Conservation (phyloP, 768 basidiomycete species). For the Lactifluus subvellereus region DNA sequence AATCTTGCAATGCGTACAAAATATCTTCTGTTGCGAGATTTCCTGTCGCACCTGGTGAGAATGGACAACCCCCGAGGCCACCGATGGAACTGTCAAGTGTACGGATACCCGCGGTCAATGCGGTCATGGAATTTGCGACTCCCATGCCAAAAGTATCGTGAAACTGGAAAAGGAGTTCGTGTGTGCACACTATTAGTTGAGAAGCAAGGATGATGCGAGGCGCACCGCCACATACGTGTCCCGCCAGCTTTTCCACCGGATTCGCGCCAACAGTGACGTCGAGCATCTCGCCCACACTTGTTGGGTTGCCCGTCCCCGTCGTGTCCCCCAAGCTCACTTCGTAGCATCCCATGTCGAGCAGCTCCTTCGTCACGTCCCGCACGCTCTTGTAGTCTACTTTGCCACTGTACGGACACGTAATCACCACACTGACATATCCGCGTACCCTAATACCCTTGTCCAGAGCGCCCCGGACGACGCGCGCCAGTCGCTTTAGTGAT, state of each 20-base stretch:
- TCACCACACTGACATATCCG: conserved; percentile 81
- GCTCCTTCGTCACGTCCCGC: conserved; percentile 58
- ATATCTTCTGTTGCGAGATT: conserved; percentile 94
- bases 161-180: conserved; percentile 43
- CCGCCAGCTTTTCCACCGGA: conserved; percentile 64
- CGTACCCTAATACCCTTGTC: conserved; percentile 62
- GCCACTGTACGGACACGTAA: conserved; percentile 86
- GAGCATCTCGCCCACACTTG: conserved; percentile 59
- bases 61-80: conserved; percentile 93
- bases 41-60: conserved; percentile 92
- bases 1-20: conserved; percentile 71
- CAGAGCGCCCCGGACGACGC: conserved; percentile 57
- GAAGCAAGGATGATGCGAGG: background rate
- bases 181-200: background rate
- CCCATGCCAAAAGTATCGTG: conserved; percentile 89
- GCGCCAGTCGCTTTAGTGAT: conserved; percentile 56
- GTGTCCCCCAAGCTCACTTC: conserved; percentile 92
- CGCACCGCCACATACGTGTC: conserved; percentile 42
- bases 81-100: conserved; percentile 83
- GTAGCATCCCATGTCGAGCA: conserved; percentile 90
- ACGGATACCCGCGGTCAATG: conserved; percentile 66
- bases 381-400: conserved; percentile 58
- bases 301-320: conserved; percentile 78
- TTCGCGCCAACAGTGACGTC: conserved; percentile 60
- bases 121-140: conserved; percentile 67